Percentiles rank a stretch among this genome's conserved stretches.
phyloP scores from a whole-genome alignment of 805 yeast genomes.

The Saturnispora quitensis region DNA sequence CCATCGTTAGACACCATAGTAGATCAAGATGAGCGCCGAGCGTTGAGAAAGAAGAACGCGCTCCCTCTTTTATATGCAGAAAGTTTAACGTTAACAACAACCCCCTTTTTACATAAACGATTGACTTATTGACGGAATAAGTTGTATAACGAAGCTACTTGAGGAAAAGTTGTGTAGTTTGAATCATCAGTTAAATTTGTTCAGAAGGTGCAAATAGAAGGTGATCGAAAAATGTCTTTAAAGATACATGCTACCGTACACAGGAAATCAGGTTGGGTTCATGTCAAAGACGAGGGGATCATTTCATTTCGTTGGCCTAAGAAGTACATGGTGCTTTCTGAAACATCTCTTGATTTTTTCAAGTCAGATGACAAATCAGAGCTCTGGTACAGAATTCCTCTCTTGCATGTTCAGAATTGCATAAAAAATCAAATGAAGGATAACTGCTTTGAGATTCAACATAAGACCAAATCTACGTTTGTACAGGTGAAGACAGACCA shows the following conservation, averaged over 20 bases:
- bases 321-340: conserved; percentile 69
- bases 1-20: neutral
- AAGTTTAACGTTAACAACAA: conserved; percentile 1
- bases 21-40: neutral
- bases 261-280: conserved; percentile 72
- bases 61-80: conserved; percentile 4
- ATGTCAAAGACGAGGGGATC: conserved; percentile 86
- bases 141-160: neutral
- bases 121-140: neutral
- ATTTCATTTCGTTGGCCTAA: conserved; percentile 90
- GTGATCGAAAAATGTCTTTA: conserved; percentile 2
- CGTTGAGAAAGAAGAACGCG: neutral
- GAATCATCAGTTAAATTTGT: neutral
- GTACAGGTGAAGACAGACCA: conserved; percentile 69
- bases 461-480: conserved; percentile 55
- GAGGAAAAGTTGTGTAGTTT: neutral
- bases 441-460: conserved; percentile 71
- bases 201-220: neutral
- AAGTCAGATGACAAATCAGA: conserved; percentile 52
- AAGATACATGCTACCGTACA: conserved; percentile 28
- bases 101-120: conserved; percentile 2
- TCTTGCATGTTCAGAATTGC: conserved; percentile 52
- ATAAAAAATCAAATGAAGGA: conserved; percentile 64
- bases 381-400: conserved; percentile 42
- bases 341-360: conserved; percentile 64